Percentiles rank a stretch among this genome's conserved stretches.
Conservation (phyloP, 768 basidiomycete species). For the Amyloporia xantha region DNA sequence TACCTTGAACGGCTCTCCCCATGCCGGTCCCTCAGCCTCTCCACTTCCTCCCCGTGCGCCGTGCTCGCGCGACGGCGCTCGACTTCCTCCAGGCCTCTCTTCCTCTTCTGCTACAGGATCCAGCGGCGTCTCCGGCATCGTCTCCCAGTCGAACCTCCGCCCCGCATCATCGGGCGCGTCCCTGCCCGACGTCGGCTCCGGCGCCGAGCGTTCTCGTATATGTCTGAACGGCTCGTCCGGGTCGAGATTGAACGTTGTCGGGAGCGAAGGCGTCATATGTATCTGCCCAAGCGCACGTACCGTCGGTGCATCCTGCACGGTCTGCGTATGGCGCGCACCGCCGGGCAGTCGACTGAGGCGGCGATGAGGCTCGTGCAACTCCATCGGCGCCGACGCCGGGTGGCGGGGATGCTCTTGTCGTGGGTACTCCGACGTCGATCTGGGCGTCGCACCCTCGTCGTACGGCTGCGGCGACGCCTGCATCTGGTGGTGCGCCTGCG, state of each 20-base stretch:
- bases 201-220: constrained; percentile 12
- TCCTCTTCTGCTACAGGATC: constrained; percentile 19
- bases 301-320: constrained; percentile 9
- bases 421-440: neutral
- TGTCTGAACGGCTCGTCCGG: constrained; percentile 34
- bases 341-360: constrained; percentile 24
- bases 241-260: constrained; percentile 33
- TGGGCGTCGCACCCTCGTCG: neutral
- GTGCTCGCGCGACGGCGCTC: constrained; percentile 9
- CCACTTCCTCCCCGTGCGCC: constrained; percentile 9
- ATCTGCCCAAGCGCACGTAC: constrained; percentile 2
- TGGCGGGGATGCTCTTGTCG: constrained; percentile 2
- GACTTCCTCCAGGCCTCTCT: constrained; percentile 12
- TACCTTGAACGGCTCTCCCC: constrained; percentile 78
- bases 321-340: constrained; percentile 16
- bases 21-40: constrained; percentile 25
- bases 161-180: constrained; percentile 3
- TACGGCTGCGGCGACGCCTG: neutral
- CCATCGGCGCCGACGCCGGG: constrained; percentile 44
- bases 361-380: constrained; percentile 34
- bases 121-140: constrained; percentile 6
- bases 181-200: neutral
- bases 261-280: neutral
- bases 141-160: constrained; percentile 3
- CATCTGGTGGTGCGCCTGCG: constrained; percentile 6